Evolutionary conservation across 257 asterid genomes (phyloP), one percentile per base, ranked within the genome.

Genomic region (Solanum lycopersicoides): DNA sequence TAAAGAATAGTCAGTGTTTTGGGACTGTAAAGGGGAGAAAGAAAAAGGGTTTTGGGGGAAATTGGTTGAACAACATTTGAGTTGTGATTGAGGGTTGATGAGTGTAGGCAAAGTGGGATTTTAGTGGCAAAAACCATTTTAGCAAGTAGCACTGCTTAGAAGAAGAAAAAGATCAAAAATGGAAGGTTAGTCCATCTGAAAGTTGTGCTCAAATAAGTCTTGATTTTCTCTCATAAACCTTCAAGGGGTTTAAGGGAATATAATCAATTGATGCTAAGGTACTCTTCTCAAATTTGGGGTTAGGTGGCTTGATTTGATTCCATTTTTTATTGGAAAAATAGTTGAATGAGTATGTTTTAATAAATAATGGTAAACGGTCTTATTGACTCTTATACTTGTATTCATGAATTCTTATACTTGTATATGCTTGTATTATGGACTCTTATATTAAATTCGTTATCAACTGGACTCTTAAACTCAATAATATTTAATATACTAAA

Each of bases 81-180:
- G 66, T 35, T 65, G 85, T 30, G 85, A 63, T 82, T 86, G 32
- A 73, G 60, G 91, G 68, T 82, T 21, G 71, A 53, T 20, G 75
- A 53, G n/a, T 82, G 92, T 32, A 76, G 42, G 74, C 89, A 75
- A 87, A 90, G 91, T 32, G 88, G 73, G 84, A 88, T 45, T 88
- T 45, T 87, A 90, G 88, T 15, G 89, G 90, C 83, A 86, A 91
- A 92, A 20, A 93, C 92, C 97, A 92, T 94, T 82, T 83, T 14
- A 45, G 66, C 42, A 86, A 28, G n/a, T n/a, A 20, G 60, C 23
- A n/a, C 35, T 12, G 35, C 34, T 23, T 6, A 42, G 39, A 42
- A 75, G 56, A 39, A 77, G 39, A 77, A 77, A n/a, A 77, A 77
- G n/a, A n/a, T 77, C 14, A 74, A 41, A 74, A 41, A 23, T 28